A percentile compares a stretch with the other conserved stretches of the same genome.
Evolutionary conservation across 2,329 filamentous ascomycete species (phyloP).

Genomic region (Raffaelea albimanens): DNA sequence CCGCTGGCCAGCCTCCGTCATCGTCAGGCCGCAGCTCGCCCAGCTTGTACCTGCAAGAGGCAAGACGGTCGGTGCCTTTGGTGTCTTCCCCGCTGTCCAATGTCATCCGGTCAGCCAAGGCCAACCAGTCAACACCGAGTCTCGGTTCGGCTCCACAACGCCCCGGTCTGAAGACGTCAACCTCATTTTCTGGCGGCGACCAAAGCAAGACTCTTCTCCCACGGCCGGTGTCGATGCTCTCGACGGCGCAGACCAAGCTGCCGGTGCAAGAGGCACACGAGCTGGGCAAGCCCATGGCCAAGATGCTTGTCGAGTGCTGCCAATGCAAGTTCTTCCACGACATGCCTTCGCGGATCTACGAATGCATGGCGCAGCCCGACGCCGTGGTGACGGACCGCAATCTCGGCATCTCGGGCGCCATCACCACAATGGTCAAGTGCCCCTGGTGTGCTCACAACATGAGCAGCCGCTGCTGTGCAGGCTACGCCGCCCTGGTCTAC

Average conservation of each 20-base stretch:
- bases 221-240: neutral
- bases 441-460: constrained; percentile 66
- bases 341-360: constrained; percentile 54
- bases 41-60: constrained; percentile 26
- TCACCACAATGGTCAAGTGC: constrained; percentile 55
- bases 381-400: constrained; percentile 40
- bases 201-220: neutral
- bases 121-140: constrained; percentile 4
- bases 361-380: constrained; percentile 53
- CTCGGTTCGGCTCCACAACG: neutral
- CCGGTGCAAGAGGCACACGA: neutral
- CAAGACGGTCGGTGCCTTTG: constrained; percentile 21
- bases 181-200: neutral
- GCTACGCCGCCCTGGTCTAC: constrained; percentile 57
- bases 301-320: constrained; percentile 59
- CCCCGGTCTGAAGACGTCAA: constrained; percentile 1
- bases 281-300: constrained; percentile 30
- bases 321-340: constrained; percentile 56
- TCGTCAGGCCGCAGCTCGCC: constrained; percentile 14
- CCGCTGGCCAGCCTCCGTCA: neutral
- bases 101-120: constrained; percentile 9
- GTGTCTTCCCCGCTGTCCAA: constrained; percentile 13
- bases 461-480: constrained; percentile 59
- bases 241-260: too few species aligned
- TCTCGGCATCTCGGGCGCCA: constrained; percentile 43